A percentile compares a stretch with the other conserved stretches of the same genome.
These are phyloP conservation scores for Eleusine indica DNA, from an alignment of 176 grass and related monocot species.

Conservation along the genomic window DNA sequence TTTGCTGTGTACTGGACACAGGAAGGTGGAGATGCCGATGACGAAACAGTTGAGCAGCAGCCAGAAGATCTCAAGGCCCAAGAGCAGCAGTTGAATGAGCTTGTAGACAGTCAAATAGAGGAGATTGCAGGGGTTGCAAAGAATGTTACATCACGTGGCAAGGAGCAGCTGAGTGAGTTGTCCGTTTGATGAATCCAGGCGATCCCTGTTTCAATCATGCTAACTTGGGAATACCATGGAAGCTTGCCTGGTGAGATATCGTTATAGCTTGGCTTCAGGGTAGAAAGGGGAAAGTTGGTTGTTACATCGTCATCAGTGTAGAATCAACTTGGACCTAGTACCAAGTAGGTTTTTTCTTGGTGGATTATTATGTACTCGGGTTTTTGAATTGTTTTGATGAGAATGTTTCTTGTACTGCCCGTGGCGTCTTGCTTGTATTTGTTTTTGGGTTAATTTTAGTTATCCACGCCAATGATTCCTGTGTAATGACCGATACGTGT, in stretches of 20 bases:
- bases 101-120: constrained; percentile 69
- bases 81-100: constrained; percentile 75
- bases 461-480: neutral
- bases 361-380: neutral
- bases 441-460: neutral
- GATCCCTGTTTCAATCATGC: neutral
- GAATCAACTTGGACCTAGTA: neutral
- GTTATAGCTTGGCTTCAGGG: neutral
- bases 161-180: constrained; percentile 12
- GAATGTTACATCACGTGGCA: constrained; percentile 56
- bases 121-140: constrained; percentile 62
- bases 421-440: neutral
- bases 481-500: neutral
- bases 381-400: neutral
- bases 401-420: neutral
- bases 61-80: constrained; percentile 55
- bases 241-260: neutral
- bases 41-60: constrained; percentile 42
- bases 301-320: neutral
- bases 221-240: constrained; percentile 1
- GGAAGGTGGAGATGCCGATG: constrained; percentile 42
- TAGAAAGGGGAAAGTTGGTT: neutral
- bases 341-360: neutral
- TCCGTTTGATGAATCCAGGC: neutral
- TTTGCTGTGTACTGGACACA: constrained; percentile 77